Percentiles rank a stretch among this genome's conserved stretches.
phyloP scores from a whole-genome alignment of 1,284 basidiomycete genomes.

The Leucoagaricus sp. region DNA sequence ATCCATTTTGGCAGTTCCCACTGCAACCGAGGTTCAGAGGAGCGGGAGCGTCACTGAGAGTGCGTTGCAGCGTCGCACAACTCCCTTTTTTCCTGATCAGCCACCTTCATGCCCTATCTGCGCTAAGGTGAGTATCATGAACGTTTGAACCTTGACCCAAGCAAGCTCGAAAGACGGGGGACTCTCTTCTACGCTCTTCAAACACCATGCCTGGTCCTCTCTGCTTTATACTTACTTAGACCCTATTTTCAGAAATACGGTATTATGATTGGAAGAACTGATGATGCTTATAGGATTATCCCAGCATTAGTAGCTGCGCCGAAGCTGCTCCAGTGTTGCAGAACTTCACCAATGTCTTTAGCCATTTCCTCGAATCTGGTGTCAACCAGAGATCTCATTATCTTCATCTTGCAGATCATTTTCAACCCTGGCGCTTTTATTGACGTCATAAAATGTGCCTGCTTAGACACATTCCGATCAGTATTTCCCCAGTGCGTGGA shows the following conservation, averaged over 20 bases:
- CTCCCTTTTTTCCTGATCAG: conserved; percentile 50
- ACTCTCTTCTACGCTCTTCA: too few species aligned
- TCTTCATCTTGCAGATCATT: conserved; percentile 46
- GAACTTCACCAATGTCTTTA: conserved; percentile 54
- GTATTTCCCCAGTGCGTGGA: conserved; percentile 72
- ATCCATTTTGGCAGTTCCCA: conserved; percentile 6
- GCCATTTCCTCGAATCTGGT: neutral
- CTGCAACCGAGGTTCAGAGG: neutral
- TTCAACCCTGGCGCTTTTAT: conserved; percentile 65
- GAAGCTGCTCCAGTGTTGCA: conserved; percentile 57
- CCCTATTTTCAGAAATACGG: too few species aligned
- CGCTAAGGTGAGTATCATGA: conserved; percentile 32
- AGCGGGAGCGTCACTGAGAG: neutral
- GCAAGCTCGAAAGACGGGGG: neutral
- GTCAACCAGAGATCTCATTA: neutral
- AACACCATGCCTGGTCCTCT: too few species aligned
- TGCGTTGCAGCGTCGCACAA: conserved; percentile 28
- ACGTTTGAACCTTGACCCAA: too few species aligned
- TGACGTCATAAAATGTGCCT: conserved; percentile 67
- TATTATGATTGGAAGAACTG: too few species aligned
- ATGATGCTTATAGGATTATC: conserved; percentile 41
- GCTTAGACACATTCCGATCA: conserved; percentile 65
- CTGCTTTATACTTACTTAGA: too few species aligned
- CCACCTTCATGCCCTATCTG: conserved; percentile 59
- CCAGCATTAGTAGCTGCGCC: conserved; percentile 55